Base-by-base conservation (phyloP, 1,139 yeast genomes). In the Arxiozyma slooffiae region DNA sequence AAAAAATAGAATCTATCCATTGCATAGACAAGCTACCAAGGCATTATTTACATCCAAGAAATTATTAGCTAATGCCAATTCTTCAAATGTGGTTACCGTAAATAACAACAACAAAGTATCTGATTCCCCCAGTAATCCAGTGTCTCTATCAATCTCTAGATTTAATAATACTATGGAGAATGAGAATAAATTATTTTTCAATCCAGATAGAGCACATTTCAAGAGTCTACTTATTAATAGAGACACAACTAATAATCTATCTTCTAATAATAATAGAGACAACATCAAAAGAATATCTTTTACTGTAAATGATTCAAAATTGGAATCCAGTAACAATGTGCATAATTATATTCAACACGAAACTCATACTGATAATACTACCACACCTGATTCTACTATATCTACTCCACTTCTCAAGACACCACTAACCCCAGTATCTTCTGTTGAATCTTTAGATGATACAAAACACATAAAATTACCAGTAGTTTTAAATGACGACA, bases 1-100 rank as follows among this genome's bases (percentile, higher is more conserved):
- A 64, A 75, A 76, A 50, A 79, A 74, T 47, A 76, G 79, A 23
- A 68, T 84, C 47, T 74, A 81, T 7, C 76, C 82, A 22, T 83
- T 85, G 1, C 82, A 82, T 57, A 78, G 79, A 62, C 69, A 84
- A 41, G 68, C 67, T 5, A 73, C 74, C 48, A 70, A 63, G 42
- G 68, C 72, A 6, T 55, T 70, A 44, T 70, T 69, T 53, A 57
- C 60, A 41, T 60, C 66, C 11, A 50, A 42, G 41, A 51, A 45
- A 9, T 26, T 49, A 40, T 14, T 46, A 38, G 20, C 38, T 26
- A 26, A 26, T 14, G 23, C 24, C 2, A 23, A 8, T 37, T 18
- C 9, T 20, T 18, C 22, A 21, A 18, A 34, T 14, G 16, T 38
- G 3, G 18, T 21, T 21, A 23, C 37, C 16, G 14, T 44, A 3